These are phyloP conservation scores for Wickerhamomyces chaumierensis DNA, from an alignment of 805 yeast species.

Conservation along the genomic window DNA sequence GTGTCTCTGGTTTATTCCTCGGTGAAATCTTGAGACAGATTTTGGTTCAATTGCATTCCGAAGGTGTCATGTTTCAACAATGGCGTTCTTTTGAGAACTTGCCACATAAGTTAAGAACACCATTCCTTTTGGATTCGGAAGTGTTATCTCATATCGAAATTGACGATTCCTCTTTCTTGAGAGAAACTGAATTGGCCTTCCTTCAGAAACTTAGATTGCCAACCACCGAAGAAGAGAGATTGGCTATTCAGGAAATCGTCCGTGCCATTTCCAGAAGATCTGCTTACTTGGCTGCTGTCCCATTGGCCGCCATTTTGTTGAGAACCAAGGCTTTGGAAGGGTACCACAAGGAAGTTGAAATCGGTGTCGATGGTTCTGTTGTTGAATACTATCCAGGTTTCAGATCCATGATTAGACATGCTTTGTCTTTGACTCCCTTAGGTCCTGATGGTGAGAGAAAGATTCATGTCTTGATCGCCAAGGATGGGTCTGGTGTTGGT, in stretches of 20 bases:
- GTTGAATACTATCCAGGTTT: constrained; percentile 91
- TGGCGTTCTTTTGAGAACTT: constrained; percentile 28
- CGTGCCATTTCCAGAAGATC: constrained; percentile 79
- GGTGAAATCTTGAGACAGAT: constrained; percentile 81
- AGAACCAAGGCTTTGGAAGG: constrained; percentile 54
- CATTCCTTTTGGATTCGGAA: constrained; percentile 74
- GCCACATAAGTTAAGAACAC: constrained; percentile 55
- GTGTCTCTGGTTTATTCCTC: constrained; percentile 84
- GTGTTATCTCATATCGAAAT: constrained; percentile 79
- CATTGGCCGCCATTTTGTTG: constrained; percentile 69
- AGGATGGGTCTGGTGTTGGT: constrained; percentile 96
- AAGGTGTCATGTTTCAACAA: constrained; percentile 48
- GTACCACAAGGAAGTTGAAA: constrained; percentile 68
- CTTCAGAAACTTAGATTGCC: constrained; percentile 59
- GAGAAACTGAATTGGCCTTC: constrained; percentile 58
- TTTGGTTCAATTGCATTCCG: constrained; percentile 53
- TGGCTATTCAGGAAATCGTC: constrained; percentile 60
- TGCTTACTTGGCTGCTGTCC: constrained; percentile 83
- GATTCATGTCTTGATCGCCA: constrained; percentile 69
- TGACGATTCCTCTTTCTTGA: constrained; percentile 67
- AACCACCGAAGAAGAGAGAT: constrained; percentile 61
- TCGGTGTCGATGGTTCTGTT: constrained; percentile 94
- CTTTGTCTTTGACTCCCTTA: constrained; percentile 55
- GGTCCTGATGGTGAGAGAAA: constrained; percentile 70
- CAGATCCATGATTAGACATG: constrained; percentile 69